Evolutionary conservation across 140 eudicot genomes (phyloP).

Genomic region (Stevia rebaudiana): DNA sequence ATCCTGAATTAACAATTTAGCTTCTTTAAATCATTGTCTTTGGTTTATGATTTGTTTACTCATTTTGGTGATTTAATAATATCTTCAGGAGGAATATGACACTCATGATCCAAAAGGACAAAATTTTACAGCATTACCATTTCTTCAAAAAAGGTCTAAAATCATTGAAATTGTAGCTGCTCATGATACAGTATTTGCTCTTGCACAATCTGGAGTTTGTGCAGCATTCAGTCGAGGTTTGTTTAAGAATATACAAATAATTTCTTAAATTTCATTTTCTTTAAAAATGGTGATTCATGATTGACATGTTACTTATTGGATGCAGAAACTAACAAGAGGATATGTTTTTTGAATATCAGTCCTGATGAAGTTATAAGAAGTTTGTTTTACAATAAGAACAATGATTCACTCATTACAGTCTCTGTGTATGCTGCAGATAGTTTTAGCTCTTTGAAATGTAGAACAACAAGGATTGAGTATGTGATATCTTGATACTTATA

Average conservation of each 20-base stretch:
- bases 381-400: slow-evolving; percentile 61
- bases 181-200: slow-evolving; percentile 55
- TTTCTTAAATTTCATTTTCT: background rate
- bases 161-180: slow-evolving; percentile 60
- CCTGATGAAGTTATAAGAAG: slow-evolving; percentile 67
- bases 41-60: background rate
- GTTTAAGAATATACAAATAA: background rate
- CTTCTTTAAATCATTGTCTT: background rate
- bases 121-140: slow-evolving; percentile 35
- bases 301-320: slow-evolving; percentile 16
- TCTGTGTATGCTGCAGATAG: slow-evolving; percentile 58
- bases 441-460: slow-evolving; percentile 58
- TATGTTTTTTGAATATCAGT: slow-evolving; percentile 58
- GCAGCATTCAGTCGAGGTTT: slow-evolving; percentile 63
- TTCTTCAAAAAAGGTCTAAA: slow-evolving; percentile 48
- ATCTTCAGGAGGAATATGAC: slow-evolving; percentile 50
- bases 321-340: slow-evolving; percentile 64
- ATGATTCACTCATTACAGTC: slow-evolving; percentile 72
- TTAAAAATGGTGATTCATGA: background rate
- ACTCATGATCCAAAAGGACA: slow-evolving; percentile 64
- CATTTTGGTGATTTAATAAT: slow-evolving; percentile 14
- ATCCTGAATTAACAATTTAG: too few species aligned
- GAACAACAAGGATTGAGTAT: slow-evolving; percentile 56
- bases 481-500: slow-evolving; percentile 15
- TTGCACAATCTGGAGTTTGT: slow-evolving; percentile 62